phyloP scores from a whole-genome alignment of 208 protist genomes.

The Wallacemonas sp. region DNA sequence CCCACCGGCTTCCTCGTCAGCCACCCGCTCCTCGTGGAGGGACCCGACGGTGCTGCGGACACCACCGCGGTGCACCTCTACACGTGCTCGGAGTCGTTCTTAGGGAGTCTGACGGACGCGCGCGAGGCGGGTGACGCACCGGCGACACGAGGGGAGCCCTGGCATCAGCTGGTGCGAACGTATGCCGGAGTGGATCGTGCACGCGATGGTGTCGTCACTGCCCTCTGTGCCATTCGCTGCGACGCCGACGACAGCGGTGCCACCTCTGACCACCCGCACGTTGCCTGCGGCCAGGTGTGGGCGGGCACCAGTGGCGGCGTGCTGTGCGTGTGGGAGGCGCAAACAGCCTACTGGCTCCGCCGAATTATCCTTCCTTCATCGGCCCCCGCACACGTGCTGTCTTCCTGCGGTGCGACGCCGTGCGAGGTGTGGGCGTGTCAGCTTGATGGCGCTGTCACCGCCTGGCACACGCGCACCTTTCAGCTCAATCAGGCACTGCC shows the following conservation, averaged over 20 bases:
- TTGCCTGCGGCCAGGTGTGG: slow-evolving; percentile 24
- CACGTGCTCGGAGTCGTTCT: neutral
- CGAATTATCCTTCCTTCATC: slow-evolving; percentile 19
- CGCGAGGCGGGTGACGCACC: neutral
- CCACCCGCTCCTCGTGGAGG: neutral
- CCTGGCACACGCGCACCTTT: slow-evolving; percentile 32
- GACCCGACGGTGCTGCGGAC: too few relatives aligned
- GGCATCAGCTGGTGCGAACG: neutral
- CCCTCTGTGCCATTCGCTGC: slow-evolving; percentile 3
- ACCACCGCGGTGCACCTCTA: neutral
- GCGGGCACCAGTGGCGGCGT: slow-evolving; percentile 30
- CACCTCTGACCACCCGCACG: slow-evolving; percentile 13
- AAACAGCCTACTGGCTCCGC: slow-evolving; percentile 23
- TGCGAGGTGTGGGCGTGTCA: slow-evolving; percentile 35
- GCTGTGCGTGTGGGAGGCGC: slow-evolving; percentile 36
- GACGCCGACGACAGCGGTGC: neutral
- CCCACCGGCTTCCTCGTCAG: neutral
- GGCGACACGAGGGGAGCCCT: neutral
- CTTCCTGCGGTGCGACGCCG: neutral
- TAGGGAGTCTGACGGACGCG: neutral
- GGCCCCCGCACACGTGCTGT: slow-evolving; percentile 21
- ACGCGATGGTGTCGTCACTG: neutral
- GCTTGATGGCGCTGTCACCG: slow-evolving; percentile 36
- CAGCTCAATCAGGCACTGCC: slow-evolving; percentile 30
- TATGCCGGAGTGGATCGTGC: neutral